Evolutionary conservation across 2,329 filamentous ascomycete genomes (phyloP).

Genomic region (Fusarium brevicatenulatum): DNA sequence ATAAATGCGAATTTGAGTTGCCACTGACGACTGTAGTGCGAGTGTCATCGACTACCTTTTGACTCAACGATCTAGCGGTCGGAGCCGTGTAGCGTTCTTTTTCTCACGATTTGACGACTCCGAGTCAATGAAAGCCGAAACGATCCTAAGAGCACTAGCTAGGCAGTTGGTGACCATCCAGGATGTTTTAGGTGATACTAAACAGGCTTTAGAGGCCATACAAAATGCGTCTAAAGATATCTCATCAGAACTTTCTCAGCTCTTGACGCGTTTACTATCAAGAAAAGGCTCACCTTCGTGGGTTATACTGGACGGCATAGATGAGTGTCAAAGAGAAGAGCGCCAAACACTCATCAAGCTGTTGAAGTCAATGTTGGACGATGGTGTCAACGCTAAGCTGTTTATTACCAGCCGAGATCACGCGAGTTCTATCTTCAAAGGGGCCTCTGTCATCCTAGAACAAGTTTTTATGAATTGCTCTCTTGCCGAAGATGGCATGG

Average conservation of each 20-base stretch:
- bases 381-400: rapidly evolving
- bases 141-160: rapidly evolving
- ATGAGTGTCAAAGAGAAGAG: not conserved
- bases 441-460: rapidly evolving
- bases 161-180: not conserved
- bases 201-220: not conserved
- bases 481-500: rapidly evolving
- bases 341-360: rapidly evolving
- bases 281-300: rapidly evolving
- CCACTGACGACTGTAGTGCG: rapidly evolving
- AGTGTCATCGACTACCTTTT: not conserved
- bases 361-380: rapidly evolving
- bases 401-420: not conserved
- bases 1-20: rapidly evolving
- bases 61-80: rapidly evolving
- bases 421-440: rapidly evolving
- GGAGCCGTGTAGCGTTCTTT: rapidly evolving
- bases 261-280: rapidly evolving
- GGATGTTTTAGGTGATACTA: rapidly evolving
- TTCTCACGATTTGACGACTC: not conserved
- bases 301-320: rapidly evolving
- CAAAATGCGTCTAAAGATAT: rapidly evolving
- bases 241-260: rapidly evolving
- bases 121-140: not conserved
- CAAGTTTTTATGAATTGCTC: not conserved